Evolutionary conservation across 352 stramenopile species (phyloP), one percentile per base, ranked within the genome.

Genomic region (Phytophthora sp.): DNA sequence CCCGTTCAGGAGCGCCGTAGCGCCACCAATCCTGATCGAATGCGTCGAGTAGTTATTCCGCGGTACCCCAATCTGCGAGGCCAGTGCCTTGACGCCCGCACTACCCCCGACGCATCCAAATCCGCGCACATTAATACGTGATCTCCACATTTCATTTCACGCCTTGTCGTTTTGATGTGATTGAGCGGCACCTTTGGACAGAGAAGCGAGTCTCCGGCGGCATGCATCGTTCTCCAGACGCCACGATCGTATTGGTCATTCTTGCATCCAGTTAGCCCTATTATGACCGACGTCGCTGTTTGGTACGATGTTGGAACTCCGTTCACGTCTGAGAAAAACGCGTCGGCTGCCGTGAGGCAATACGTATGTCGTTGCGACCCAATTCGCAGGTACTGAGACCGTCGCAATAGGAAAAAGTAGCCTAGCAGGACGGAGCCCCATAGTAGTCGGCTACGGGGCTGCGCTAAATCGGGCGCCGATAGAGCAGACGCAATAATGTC

Each of bases 351-450:
- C 23, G 42, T 67, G 0, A 60, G 33, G 31, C 49, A 51, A 24
- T 58, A 66, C 3, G 13, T 21, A 3, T 57, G 47, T 18, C 47
- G 24, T 9, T 6, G 26, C 2, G 7, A 9, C 7, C 47, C 36
- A 11, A 27, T 20, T 23, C 13, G 39, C 13, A 66, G 13, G 16
- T 47, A 59, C 11, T 66, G 36, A 1, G 57, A 66, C 3, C 36
- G n/a, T 3, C 49, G 20, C 11, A 66, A 23, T 7, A 66, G 20
- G 29, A 66, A 66, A 29, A 67, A 60, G 49, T 61, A 67, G 6
- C 8, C 31, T 7, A 60, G 16, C 4, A 67, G 16, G 16, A 45
- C 13, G 38, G 49, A 42, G 23, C 46, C 59, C 59, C 58, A 67
- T 23, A 61, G 1, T 0, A 67, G 41, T 2, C 59, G 41, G 8